Base-by-base conservation (phyloP, 2,329 filamentous ascomycete genomes). In the Aspergillus terreus region DNA sequence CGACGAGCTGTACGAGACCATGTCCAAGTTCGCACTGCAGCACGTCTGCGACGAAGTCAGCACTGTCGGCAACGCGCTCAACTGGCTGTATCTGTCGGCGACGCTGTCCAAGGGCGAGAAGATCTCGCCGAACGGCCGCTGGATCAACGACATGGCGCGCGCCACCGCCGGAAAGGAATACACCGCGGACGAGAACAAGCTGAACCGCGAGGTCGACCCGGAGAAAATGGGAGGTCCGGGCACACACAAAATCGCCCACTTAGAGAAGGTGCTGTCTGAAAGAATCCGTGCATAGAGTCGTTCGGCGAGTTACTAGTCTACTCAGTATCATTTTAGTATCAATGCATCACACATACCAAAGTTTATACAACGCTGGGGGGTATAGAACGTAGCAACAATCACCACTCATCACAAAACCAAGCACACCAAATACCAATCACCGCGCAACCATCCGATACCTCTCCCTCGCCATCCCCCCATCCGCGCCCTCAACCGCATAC, bases 11-110 rank as follows among this genome's bases (percentile, higher is more conserved):
- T 88, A 90, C 67, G 69, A 79, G 46, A 76, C 76, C 51, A 90
- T 91, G 85, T 82, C 81, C 59, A 58, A 78, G 6, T 86, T 81
- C 57, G 88, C 88, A 0, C 73, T 72, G 35, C 75, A 69, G 0
- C 82, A 87, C 53, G 87, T 94, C 12, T 90, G 85, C 54, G 89
- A 94, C 63, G 89, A 94, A 66, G 87, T 92, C 1, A 83, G 86
- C 54, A 94, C 89, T 0, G 87, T 91, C 1, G 89, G 89, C 0
- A 92, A 92, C 66, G 84, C 85, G 1, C 73, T 92, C 11, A 78
- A 76, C 19, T 94, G 88, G 88, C 80, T 89, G 66, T 92, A 89
- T 66, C 76, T 94, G n/a, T 86, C 86, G 0, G 81, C 83, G 59
- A 83, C 82, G 65, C 78, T 87, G 68, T 74, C 78, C 19, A 81